Evolutionary conservation across 2,329 filamentous ascomycete species (phyloP).

Genomic region (Colletotrichum paranaense): DNA sequence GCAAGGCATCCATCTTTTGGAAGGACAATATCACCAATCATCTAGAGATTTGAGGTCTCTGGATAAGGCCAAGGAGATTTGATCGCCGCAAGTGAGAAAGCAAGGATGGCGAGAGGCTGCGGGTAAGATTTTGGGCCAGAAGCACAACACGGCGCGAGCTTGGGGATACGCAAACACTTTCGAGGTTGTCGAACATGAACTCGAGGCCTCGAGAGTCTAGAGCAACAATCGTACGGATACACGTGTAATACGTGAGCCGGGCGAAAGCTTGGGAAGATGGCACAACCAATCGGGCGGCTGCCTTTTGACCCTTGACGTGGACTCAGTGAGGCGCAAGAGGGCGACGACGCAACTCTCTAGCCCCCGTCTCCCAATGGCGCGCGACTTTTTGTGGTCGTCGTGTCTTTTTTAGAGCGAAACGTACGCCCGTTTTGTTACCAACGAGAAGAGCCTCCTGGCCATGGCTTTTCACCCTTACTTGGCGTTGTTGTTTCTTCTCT

Average conservation of each 20-base stretch:
- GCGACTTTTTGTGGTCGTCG: neutral
- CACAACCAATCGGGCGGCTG: neutral
- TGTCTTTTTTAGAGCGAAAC: neutral
- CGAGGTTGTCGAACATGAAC: neutral
- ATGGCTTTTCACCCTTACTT: too few species aligned
- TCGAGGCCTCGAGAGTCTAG: neutral
- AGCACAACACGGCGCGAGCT: neutral
- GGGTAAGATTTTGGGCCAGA: neutral
- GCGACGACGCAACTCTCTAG: neutral
- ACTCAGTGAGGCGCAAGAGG: neutral
- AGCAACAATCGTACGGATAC: neutral
- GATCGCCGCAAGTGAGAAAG: neutral
- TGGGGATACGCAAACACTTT: neutral
- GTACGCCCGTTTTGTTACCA: neutral
- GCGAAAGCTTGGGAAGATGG: neutral
- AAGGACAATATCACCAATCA: too few species aligned
- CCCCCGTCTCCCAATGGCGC: neutral
- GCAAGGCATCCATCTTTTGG: neutral
- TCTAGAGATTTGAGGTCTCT: neutral
- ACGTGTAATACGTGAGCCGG: neutral
- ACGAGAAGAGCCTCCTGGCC: too few species aligned
- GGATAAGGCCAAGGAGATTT: neutral
- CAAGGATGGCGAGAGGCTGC: neutral
- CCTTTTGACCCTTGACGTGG: neutral
- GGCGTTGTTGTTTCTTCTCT: neutral